Evolutionary conservation across 257 asterid genomes (phyloP), one percentile per base, ranked within the genome.

Genomic region (Fraxinus cuspidata): DNA sequence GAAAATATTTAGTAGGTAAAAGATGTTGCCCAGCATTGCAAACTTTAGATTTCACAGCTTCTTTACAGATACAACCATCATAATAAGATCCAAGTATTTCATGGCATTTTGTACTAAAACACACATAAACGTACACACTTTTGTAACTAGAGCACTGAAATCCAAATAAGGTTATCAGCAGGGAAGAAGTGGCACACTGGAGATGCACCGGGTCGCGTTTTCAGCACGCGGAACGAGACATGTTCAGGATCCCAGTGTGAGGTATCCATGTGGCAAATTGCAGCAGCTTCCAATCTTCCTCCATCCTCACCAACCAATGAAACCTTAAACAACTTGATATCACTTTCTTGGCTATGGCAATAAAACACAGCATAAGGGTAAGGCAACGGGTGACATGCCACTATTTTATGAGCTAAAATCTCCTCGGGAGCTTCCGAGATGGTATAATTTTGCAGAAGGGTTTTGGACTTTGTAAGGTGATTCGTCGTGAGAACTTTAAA

Each of bases 121-220:
- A 60, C 32, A 60, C 32, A 21, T 21, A 56, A 19, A 21, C 66
- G 6, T 7, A 23, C 68, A 60, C 15, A 10, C 16, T 60, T 60
- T 25, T 60, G 29, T 3, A 23, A 60, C 76, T 80, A 70, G 76
- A 89, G 15, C 23, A 76, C 53, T 19, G 89, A 83, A 78, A 92
- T 47, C 94, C 96, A 94, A 1, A 92, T 84, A 72, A 94, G 94
- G 81, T 89, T 88, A 86, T 94, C 93, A 0, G 81, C 65, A 0
- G 97, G 98, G 71, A 91, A 89, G 85, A 86, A 90, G 77, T 94
- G 98, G 78, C 98, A 94, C 56, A 92, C 91, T 0, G 97, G 94
- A 19, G 90, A 82, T 13, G 67, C 82, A 6, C 97, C 97, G 0
- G 98, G 98, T 19, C 34, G 77, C 0, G 83, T 87, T 58, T 75